These are phyloP conservation scores for Lentinula boryana DNA, from an alignment of 768 basidiomycete genomes.

Conservation along the genomic window DNA sequence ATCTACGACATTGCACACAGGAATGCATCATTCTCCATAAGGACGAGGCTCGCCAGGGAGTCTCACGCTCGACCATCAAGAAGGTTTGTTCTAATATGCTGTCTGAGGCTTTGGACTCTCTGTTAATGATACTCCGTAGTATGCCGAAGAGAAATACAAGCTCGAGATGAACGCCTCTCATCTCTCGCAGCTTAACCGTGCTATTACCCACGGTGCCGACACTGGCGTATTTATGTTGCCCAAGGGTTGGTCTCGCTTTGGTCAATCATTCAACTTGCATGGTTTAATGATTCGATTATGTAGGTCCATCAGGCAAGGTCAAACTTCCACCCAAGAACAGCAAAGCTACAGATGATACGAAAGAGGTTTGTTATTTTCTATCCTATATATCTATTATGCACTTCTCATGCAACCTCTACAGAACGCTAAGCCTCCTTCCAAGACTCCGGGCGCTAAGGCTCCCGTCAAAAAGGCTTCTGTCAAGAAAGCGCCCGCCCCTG, in stretches of 20 bases:
- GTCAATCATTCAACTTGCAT: neutral
- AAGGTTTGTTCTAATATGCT: conserved; percentile 43
- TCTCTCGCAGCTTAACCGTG: conserved; percentile 65
- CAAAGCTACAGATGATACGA: conserved; percentile 21
- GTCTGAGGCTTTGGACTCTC: neutral
- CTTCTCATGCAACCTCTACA: conserved; percentile 12
- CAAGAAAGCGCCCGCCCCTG: conserved; percentile 24
- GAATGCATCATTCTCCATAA: conserved; percentile 66
- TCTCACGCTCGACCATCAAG: conserved; percentile 76
- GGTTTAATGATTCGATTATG: conserved; percentile 5
- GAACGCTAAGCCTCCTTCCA: conserved; percentile 43
- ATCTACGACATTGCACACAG: conserved; percentile 26
- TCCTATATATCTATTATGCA: neutral
- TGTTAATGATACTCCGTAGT: conserved; percentile 36
- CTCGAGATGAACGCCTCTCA: conserved; percentile 65
- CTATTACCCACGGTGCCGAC: conserved; percentile 67
- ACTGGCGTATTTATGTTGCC: conserved; percentile 28
- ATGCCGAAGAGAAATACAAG: conserved; percentile 76
- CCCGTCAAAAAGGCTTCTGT: conserved; percentile 28
- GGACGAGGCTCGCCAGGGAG: conserved; percentile 64
- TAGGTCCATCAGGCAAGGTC: conserved; percentile 51
- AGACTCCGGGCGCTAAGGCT: conserved; percentile 26
- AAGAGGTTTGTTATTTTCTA: conserved; percentile 1
- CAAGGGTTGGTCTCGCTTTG: conserved; percentile 12
- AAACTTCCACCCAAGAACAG: conserved; percentile 57